Conservation (phyloP, 2,329 filamentous ascomycete genomes). For the Monilinia fructicola region DNA sequence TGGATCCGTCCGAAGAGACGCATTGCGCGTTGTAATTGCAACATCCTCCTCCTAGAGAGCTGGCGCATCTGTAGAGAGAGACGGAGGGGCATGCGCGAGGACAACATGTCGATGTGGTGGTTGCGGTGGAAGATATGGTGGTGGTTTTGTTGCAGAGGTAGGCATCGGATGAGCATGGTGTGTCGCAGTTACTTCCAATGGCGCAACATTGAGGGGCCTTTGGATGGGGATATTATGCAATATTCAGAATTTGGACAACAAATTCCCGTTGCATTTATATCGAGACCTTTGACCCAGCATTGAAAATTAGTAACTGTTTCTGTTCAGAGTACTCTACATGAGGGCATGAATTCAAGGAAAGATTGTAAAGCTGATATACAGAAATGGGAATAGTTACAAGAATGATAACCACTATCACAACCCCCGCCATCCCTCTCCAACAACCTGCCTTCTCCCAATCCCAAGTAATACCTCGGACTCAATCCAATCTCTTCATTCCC, state of each 20-base stretch:
- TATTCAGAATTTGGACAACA: constrained; percentile 50
- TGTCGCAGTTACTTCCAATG: constrained; percentile 45
- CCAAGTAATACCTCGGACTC: constrained; percentile 35
- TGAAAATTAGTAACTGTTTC: not conserved
- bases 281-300: constrained; percentile 42
- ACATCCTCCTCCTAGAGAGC: constrained; percentile 44
- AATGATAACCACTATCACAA: constrained; percentile 33
- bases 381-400: constrained; percentile 31
- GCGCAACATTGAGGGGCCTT: constrained; percentile 45
- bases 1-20: constrained; percentile 42
- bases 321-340: no score
- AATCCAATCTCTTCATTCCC: constrained; percentile 23
- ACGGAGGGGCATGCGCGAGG: constrained; percentile 39
- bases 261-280: constrained; percentile 40
- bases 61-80: constrained; percentile 40
- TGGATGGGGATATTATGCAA: constrained; percentile 46
- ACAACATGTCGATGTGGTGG: constrained; percentile 38
- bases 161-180: constrained; percentile 36
- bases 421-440: constrained; percentile 26
- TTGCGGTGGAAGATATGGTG: constrained; percentile 27
- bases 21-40: constrained; percentile 50
- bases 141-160: constrained; percentile 41
- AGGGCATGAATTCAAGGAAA: not conserved
- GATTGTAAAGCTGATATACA: not conserved
- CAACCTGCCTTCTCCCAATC: constrained; percentile 24